Percentiles rank a stretch among this genome's conserved stretches.
Evolutionary conservation across 2,329 filamentous ascomycete genomes (phyloP).

Genomic region (Mycosphaerella arachidis): DNA sequence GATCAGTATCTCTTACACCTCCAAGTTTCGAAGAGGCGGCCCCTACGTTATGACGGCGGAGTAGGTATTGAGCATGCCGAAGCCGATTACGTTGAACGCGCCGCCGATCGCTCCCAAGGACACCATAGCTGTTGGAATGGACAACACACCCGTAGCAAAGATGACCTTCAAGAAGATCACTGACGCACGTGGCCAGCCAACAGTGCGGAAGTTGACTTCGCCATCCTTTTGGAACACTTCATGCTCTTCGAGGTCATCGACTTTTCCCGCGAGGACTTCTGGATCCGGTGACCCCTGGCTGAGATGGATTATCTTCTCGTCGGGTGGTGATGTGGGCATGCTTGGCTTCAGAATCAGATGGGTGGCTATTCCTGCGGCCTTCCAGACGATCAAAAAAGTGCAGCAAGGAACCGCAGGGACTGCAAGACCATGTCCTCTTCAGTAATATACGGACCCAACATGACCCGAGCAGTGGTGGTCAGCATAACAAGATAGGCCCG

Average conservation of each 20-base stretch:
- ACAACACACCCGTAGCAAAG: constrained; percentile 49
- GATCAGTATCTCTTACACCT: not conserved
- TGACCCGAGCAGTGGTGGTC: not conserved
- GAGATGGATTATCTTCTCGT: constrained; percentile 1
- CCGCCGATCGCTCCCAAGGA: constrained; percentile 47
- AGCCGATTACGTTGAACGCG: constrained; percentile 45
- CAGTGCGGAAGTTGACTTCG: constrained; percentile 51
- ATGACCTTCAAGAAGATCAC: constrained; percentile 53
- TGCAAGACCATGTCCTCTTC: not conserved
- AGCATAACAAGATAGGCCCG: not conserved
- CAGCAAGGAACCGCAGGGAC: not conserved
- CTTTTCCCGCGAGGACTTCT: constrained; percentile 23
- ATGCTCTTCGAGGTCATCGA: constrained; percentile 33
- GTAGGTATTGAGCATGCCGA: constrained; percentile 45
- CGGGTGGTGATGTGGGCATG: not conserved
- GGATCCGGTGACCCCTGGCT: constrained; percentile 9
- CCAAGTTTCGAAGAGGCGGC: not conserved
- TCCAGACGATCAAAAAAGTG: not conserved
- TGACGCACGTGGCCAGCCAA: constrained; percentile 49
- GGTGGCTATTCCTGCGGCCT: not conserved
- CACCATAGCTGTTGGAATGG: constrained; percentile 48
- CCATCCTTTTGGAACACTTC: constrained; percentile 51
- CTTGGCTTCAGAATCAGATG: not conserved
- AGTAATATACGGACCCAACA: not conserved
- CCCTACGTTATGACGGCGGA: not conserved